phyloP scores from a whole-genome alignment of 306 rosid species.

The Begonia peltatifolia region DNA sequence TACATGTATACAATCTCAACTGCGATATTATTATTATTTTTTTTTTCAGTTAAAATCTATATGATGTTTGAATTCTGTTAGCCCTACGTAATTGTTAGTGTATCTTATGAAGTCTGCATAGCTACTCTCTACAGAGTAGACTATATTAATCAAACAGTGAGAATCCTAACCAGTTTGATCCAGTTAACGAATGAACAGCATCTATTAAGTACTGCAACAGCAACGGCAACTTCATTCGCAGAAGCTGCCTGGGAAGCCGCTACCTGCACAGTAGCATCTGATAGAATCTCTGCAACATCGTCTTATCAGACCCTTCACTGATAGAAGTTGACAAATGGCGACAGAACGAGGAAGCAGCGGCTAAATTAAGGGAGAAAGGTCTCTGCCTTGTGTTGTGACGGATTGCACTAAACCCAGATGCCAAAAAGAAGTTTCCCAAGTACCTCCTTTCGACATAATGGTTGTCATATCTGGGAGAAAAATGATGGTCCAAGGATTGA shows the following conservation, averaged over 20 bases:
- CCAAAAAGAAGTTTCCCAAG: slow-evolving; percentile 22
- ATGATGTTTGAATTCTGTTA: no score
- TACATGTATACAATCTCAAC: no score
- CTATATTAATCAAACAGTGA: background rate
- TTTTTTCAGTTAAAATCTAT: no score
- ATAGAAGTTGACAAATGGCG: slow-evolving; percentile 49
- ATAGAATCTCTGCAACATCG: slow-evolving; percentile 47
- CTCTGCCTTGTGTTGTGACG: slow-evolving; percentile 13
- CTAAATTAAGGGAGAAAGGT: slow-evolving; percentile 8
- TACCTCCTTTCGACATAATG: slow-evolving; percentile 28
- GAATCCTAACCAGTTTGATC: slow-evolving; percentile 48
- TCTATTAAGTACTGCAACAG: slow-evolving; percentile 81
- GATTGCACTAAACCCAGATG: slow-evolving; percentile 15
- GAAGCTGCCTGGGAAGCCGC: slow-evolving; percentile 36
- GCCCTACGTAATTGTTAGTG: no score
- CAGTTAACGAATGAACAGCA: slow-evolving; percentile 42
- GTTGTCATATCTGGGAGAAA: slow-evolving; percentile 16
- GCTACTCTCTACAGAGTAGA: no score
- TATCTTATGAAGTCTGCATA: no score
- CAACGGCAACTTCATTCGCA: slow-evolving; percentile 55
- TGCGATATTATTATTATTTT: no score
- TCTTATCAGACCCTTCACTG: slow-evolving; percentile 29
- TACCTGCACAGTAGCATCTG: slow-evolving; percentile 28
- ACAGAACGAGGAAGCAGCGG: slow-evolving; percentile 25
- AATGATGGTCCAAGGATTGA: slow-evolving; percentile 10